These are phyloP conservation scores for Sparassis latifolia DNA, from an alignment of 1,284 basidiomycete genomes.

Conservation along the genomic window DNA sequence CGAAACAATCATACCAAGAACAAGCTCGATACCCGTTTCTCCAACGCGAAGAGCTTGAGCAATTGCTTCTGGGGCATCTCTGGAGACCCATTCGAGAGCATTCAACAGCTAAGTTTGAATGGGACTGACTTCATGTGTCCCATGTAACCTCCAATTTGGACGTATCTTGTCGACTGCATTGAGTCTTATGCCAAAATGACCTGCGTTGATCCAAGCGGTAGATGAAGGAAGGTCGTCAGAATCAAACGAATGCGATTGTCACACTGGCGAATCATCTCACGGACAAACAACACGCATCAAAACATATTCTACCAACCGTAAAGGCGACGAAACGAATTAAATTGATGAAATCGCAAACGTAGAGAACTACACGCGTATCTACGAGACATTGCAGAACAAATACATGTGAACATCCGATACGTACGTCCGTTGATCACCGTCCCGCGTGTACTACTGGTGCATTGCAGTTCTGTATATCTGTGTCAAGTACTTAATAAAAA, in stretches of 20 bases:
- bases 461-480: no score
- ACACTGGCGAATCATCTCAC: no score
- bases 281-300: no score
- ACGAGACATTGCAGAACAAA: slow-evolving; percentile 28
- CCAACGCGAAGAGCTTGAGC: slow-evolving; percentile 7
- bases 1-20: slow-evolving; percentile 12
- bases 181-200: no score
- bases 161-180: slow-evolving; percentile 17
- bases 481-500: no score
- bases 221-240: no score
- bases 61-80: slow-evolving; percentile 10
- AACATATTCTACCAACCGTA: no score
- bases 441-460: slow-evolving; percentile 46
- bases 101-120: not conserved
- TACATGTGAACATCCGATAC: slow-evolving; percentile 53
- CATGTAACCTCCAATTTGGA: slow-evolving; percentile 27
- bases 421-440: slow-evolving; percentile 57
- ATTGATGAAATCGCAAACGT: not conserved
- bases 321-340: no score
- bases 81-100: not conserved
- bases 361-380: slow-evolving; percentile 4
- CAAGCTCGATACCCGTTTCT: slow-evolving; percentile 11
- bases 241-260: no score
- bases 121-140: slow-evolving; percentile 19
- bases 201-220: no score